Evolutionary conservation across 2,329 filamentous ascomycete species (phyloP), one percentile per base, ranked within the genome.

Genomic region (Phoma sp.): DNA sequence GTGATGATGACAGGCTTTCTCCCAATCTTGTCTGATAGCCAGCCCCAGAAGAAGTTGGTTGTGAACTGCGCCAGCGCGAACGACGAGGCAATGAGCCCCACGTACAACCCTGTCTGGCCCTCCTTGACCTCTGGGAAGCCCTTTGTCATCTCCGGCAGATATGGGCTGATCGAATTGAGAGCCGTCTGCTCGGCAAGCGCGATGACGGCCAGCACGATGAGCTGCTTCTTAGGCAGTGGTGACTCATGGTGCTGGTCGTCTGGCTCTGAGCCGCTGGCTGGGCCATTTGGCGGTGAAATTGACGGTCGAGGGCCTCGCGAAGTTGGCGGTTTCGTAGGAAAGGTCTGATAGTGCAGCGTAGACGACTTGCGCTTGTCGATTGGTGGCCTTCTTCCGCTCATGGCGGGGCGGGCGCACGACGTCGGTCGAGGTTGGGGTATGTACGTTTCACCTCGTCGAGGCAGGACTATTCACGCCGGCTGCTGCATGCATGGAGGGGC

Each of bases 161-260:
- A 99, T 1, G 95, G 95, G 10, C 89, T 90, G 68, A 99, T 97
- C 18, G 92, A 96, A 75, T 99, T 99, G 70, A 99, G 84, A 0
- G 95, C 95, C 0, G 93, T 98, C 80, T 99, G 95, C 73, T 99
- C 95, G 47, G 91, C 90, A 18, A 99, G 82, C 6, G 93, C 93
- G 56, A 99, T 90, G 61, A 97, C 79, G 1, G 93, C 93, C 28
- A 99, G 80, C 11, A 98, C 84, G 5, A 87, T 83, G 56, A 99
- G 87, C 78, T 98, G 95, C 62, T 83, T 86, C 61, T 86, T 86
- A 0, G 95, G 95, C 15, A 99, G 78, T 0, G 93, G 93, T 1
- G 91, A 91, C 61, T 85, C 83, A 60, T 83, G 76, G 57, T 79
- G 69, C 47, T 59, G 67, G 21, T 68, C 69, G 45, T 73, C 70